Conservation (phyloP, 768 basidiomycete species). For the Macrolepiota dolichaula region DNA sequence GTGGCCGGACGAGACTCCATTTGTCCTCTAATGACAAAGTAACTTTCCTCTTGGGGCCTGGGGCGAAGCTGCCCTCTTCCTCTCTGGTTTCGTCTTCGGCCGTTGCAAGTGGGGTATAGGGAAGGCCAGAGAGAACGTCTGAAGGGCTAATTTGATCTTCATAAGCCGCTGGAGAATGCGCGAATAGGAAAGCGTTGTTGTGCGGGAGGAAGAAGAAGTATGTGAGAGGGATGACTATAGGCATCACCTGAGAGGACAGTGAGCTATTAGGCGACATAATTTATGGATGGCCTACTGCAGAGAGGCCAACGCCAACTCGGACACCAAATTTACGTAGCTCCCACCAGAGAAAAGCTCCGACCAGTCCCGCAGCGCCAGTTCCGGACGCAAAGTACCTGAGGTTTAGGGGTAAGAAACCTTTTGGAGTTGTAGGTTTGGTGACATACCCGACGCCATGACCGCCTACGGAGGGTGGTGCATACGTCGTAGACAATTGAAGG, state of each 20-base stretch:
- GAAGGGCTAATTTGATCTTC: slow-evolving; percentile 33
- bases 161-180: slow-evolving; percentile 30
- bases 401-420: neutral
- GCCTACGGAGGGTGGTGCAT: slow-evolving; percentile 60
- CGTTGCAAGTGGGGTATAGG: slow-evolving; percentile 44
- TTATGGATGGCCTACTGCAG: slow-evolving; percentile 53
- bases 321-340: slow-evolving; percentile 84
- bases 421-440: neutral
- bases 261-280: neutral
- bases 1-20: slow-evolving; percentile 74
- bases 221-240: slow-evolving; percentile 72
- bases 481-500: slow-evolving; percentile 87
- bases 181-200: slow-evolving; percentile 44
- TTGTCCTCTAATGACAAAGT: slow-evolving; percentile 72
- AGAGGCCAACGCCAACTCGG: slow-evolving; percentile 75
- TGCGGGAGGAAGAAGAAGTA: slow-evolving; percentile 78
- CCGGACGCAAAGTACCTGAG: slow-evolving; percentile 87
- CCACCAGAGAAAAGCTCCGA: slow-evolving; percentile 96
- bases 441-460: slow-evolving; percentile 80
- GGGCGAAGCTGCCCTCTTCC: slow-evolving; percentile 33
- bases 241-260: slow-evolving; percentile 58
- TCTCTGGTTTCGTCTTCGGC: slow-evolving; percentile 38
- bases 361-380: slow-evolving; percentile 91
- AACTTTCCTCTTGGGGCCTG: slow-evolving; percentile 39
- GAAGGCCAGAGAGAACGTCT: slow-evolving; percentile 26